Percentiles rank a stretch among this genome's conserved stretches.
Conservation (phyloP, 495 filamentous ascomycete genomes). For the Parmelia sp. region DNA sequence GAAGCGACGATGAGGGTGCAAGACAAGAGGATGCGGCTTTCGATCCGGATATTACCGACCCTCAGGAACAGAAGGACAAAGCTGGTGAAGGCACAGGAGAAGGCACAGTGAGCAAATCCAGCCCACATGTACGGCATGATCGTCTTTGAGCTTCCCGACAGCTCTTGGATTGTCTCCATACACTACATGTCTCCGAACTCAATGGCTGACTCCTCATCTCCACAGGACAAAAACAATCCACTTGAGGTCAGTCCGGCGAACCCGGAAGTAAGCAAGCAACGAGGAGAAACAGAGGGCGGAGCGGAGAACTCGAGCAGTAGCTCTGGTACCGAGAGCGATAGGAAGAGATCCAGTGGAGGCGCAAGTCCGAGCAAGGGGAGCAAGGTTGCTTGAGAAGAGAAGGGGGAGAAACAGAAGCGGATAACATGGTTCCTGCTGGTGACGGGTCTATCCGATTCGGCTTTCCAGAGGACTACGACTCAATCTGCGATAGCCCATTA, state of each 20-base stretch:
- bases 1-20: conserved; percentile 50
- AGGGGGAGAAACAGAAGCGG: neutral
- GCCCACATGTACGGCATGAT: neutral
- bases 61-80: conserved; percentile 46
- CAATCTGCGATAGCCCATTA: neutral
- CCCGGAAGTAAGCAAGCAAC: conserved; percentile 48
- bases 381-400: conserved; percentile 25
- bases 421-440: neutral
- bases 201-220: neutral
- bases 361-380: conserved; percentile 43
- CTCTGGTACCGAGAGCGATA: conserved; percentile 29
- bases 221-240: conserved; percentile 36
- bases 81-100: conserved; percentile 35
- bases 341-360: conserved; percentile 39
- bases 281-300: conserved; percentile 42
- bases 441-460: neutral
- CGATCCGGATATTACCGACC: conserved; percentile 51
- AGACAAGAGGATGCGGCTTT: conserved; percentile 47
- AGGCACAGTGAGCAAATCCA: conserved; percentile 24
- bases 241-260: conserved; percentile 57
- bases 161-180: neutral
- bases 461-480: neutral
- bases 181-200: neutral
- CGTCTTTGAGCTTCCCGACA: neutral
- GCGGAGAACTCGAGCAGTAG: conserved; percentile 34